A percentile compares a stretch with the other conserved stretches of the same genome.
phyloP scores from a whole-genome alignment of 805 yeast species.

The Candida coquimbonensis region DNA sequence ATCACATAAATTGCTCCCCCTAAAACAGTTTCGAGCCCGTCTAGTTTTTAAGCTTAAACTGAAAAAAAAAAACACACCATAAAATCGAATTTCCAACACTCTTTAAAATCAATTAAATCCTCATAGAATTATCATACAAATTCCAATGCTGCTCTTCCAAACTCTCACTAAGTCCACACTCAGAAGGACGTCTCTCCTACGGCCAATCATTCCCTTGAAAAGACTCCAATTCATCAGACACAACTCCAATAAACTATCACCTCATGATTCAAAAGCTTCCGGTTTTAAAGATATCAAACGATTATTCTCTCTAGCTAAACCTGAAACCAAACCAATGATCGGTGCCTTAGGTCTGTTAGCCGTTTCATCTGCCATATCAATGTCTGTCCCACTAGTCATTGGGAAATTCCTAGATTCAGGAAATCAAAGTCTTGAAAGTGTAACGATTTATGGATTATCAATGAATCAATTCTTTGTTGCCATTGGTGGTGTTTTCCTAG shows the following conservation, averaged over 20 bases:
- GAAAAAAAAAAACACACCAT: too few species aligned
- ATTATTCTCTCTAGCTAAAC: constrained; percentile 47
- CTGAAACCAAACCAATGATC: constrained; percentile 47
- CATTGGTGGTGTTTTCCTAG: constrained; percentile 52
- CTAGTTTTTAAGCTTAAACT: too few species aligned
- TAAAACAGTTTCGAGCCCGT: too few species aligned
- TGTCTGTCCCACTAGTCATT: constrained; percentile 75
- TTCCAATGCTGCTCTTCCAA: neutral
- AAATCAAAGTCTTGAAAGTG: constrained; percentile 22
- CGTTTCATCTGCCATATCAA: constrained; percentile 69
- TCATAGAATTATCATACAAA: too few species aligned
- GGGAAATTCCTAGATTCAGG: constrained; percentile 75
- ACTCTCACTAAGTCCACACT: neutral
- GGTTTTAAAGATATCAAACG: constrained; percentile 32
- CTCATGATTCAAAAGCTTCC: constrained; percentile 28
- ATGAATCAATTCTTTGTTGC: constrained; percentile 57
- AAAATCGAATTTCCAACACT: too few species aligned
- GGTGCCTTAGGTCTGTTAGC: constrained; percentile 60
- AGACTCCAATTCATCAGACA: neutral
- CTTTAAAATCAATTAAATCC: too few species aligned
- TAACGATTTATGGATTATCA: constrained; percentile 51
- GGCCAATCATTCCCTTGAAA: neutral
- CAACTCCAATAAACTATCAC: constrained; percentile 18
- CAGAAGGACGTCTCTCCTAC: neutral
- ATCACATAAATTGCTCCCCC: too few species aligned